These are phyloP conservation scores for Adansonia rubrostipa DNA, from an alignment of 441 rosid genomes.

Conservation along the genomic window DNA sequence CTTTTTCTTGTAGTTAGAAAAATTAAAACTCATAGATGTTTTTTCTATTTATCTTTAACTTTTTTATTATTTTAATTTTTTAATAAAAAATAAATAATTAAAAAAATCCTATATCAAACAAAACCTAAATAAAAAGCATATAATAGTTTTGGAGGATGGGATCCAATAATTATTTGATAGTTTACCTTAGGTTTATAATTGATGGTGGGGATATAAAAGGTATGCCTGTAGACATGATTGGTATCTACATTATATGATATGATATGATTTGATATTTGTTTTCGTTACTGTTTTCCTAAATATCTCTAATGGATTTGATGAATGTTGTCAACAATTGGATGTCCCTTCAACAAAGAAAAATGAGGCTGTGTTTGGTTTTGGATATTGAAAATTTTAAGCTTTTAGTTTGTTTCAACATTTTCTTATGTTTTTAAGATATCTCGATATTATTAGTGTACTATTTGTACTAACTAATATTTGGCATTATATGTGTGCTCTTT, in stretches of 20 bases:
- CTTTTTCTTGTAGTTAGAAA: not conserved
- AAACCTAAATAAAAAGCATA: no score
- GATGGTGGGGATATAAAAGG: slow-evolving; percentile 31
- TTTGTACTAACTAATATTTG: not conserved
- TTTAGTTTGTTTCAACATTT: not conserved
- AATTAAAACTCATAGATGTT: not conserved
- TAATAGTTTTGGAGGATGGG: not conserved
- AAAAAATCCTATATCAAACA: no score
- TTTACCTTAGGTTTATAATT: not conserved
- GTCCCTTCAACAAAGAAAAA: slow-evolving; percentile 16
- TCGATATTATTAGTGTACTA: not conserved
- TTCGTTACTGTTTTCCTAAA: slow-evolving; percentile 27
- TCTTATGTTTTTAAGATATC: not conserved
- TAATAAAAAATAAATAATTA: no score
- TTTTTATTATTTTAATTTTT: no score
- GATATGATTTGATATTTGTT: slow-evolving; percentile 36
- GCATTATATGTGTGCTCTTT: no score
- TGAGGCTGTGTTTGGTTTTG: not conserved
- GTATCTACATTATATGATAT: slow-evolving; percentile 28
- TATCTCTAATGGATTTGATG: slow-evolving; percentile 24
- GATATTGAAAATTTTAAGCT: not conserved
- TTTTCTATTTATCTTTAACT: no score
- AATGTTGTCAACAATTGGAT: slow-evolving; percentile 23
- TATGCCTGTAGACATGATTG: slow-evolving; percentile 37
- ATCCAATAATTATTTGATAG: not conserved